Percentiles rank a stretch among this genome's conserved stretches.
phyloP scores from a whole-genome alignment of 108 stramenopile species.

The Fragilaria radians region DNA sequence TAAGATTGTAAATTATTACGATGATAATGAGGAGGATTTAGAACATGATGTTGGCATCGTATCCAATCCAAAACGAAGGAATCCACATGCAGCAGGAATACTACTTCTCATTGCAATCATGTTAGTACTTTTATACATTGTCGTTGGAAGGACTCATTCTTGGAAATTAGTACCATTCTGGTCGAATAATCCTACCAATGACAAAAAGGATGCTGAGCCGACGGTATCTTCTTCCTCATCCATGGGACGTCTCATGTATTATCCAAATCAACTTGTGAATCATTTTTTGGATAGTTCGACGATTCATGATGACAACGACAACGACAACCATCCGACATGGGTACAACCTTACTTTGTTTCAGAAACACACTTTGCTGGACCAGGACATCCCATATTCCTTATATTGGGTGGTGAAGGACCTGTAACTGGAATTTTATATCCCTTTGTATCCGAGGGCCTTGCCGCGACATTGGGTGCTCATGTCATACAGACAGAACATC shows the following conservation, averaged over 20 bases:
- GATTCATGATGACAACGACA: constrained; percentile 13
- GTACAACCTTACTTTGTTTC: constrained; percentile 57
- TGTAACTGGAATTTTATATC: constrained; percentile 2
- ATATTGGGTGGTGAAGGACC: constrained; percentile 72
- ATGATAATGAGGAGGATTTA: no score
- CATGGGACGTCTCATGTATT: constrained; percentile 3
- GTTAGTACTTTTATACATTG: neutral
- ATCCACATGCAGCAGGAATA: neutral
- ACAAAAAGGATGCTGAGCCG: neutral
- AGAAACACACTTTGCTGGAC: constrained; percentile 43
- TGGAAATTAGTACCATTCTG: neutral
- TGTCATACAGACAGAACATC: constrained; percentile 49
- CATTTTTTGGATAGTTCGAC: constrained; percentile 36
- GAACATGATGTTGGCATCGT: no score
- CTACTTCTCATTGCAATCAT: neutral
- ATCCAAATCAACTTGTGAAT: constrained; percentile 42
- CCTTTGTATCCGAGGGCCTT: constrained; percentile 22
- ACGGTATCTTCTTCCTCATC: neutral
- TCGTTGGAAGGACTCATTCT: neutral
- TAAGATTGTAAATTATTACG: neutral
- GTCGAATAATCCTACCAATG: neutral
- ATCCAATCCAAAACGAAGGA: neutral
- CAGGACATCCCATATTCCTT: constrained; percentile 73
- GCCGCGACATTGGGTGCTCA: constrained; percentile 46
- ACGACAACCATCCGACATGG: constrained; percentile 11